Evolutionary conservation across 495 filamentous ascomycete genomes (phyloP).

Genomic region (Durotheca rogersii): DNA sequence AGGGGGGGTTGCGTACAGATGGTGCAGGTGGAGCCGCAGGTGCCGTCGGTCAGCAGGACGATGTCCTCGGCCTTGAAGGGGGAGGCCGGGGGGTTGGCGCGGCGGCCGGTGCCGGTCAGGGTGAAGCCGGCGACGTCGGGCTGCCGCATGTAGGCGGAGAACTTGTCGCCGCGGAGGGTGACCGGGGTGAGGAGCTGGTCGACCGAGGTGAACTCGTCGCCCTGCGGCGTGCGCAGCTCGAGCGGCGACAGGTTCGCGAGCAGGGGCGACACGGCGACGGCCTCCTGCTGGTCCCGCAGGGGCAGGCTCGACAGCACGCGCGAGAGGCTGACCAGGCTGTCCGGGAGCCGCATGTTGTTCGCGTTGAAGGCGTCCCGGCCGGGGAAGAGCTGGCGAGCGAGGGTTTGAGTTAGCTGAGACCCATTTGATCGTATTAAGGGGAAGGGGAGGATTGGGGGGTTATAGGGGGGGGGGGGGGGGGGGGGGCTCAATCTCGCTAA

Average conservation of each 20-base stretch:
- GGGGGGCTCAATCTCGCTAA: too few species aligned
- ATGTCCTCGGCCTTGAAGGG: slow-evolving; percentile 38
- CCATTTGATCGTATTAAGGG: too few species aligned
- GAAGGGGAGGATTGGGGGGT: too few species aligned
- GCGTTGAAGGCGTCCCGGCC: slow-evolving; percentile 31
- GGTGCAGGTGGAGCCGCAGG: slow-evolving; percentile 63
- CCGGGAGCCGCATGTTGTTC: slow-evolving; percentile 34
- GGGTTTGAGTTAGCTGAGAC: too few species aligned
- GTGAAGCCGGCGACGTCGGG: slow-evolving; percentile 20
- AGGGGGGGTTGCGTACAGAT: slow-evolving; percentile 25
- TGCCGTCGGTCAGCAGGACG: slow-evolving; percentile 56
- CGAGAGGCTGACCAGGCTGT: slow-evolving; percentile 30
- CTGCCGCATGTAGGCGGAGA: slow-evolving; percentile 32
- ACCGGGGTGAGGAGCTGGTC: slow-evolving; percentile 33
- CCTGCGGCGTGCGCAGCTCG: slow-evolving; percentile 27
- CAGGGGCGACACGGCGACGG: slow-evolving; percentile 7
- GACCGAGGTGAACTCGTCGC: slow-evolving; percentile 25
- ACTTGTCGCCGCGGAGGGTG: slow-evolving; percentile 31
- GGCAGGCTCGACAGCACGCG: slow-evolving; percentile 19
- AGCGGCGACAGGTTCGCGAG: slow-evolving; percentile 28
- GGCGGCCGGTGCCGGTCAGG: slow-evolving; percentile 30
- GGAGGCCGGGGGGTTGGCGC: slow-evolving; percentile 19
- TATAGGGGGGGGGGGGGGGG: too few species aligned
- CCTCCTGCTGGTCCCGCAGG: slow-evolving; percentile 1
- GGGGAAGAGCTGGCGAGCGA: slow-evolving; percentile 34